Percentiles rank a stretch among this genome's conserved stretches.
Conservation (phyloP, 192 early-diverging fungal genomes). For the Linderina pennispora region DNA sequence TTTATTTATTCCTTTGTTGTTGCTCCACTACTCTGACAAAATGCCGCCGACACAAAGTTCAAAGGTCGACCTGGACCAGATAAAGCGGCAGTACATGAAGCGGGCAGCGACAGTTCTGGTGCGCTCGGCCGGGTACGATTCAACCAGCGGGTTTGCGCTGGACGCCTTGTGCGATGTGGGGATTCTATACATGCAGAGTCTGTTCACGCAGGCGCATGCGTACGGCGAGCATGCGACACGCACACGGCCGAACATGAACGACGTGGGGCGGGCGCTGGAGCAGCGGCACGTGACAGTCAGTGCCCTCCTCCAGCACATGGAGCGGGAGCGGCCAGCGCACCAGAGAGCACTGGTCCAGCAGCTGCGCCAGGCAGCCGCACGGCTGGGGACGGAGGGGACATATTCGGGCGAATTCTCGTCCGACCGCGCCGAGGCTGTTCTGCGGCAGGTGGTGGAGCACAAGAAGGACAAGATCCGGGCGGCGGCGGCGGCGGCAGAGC, state of each 20-base stretch:
- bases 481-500: too few relatives aligned
- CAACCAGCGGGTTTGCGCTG: constrained; percentile 20
- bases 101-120: constrained; percentile 33
- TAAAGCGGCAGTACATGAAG: constrained; percentile 25
- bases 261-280: constrained; percentile 38
- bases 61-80: constrained; percentile 7
- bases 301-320: too few relatives aligned
- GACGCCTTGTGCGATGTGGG: constrained; percentile 32
- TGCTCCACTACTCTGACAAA: too few relatives aligned
- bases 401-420: too few relatives aligned
- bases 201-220: constrained; percentile 42
- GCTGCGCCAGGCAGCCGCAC: too few relatives aligned
- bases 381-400: too few relatives aligned
- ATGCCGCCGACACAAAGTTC: too few relatives aligned
- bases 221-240: constrained; percentile 46
- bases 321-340: too few relatives aligned
- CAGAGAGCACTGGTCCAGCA: too few relatives aligned
- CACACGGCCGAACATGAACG: constrained; percentile 46
- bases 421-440: too few relatives aligned
- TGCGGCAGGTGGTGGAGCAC: too few relatives aligned
- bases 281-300: constrained; percentile 15
- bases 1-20: constrained; percentile 1
- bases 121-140: constrained; percentile 22
- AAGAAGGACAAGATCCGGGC: too few relatives aligned
- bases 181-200: constrained; percentile 37